Conservation (phyloP, 2,329 filamentous ascomycete genomes). For the Pestalotiopsis fici region DNA sequence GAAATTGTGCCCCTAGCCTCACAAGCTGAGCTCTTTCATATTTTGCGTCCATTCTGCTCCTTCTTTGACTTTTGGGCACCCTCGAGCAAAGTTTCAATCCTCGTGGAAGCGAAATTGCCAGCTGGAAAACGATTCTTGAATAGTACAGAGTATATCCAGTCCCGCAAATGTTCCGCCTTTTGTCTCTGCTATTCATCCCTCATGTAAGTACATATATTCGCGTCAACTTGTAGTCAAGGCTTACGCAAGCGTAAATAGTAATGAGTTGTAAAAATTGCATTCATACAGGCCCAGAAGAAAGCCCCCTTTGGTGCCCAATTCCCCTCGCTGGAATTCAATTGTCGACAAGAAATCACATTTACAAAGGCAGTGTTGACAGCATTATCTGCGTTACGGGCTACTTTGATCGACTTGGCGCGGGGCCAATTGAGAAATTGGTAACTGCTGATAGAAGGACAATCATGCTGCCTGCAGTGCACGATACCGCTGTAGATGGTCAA, state of each 20-base stretch:
- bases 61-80: slow-evolving; percentile 22
- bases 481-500: slow-evolving; percentile 41
- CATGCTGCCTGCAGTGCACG: slow-evolving; percentile 40
- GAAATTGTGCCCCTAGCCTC: too few species aligned
- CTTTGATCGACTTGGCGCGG: slow-evolving; percentile 11
- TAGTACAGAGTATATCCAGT: slow-evolving; percentile 45
- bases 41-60: neutral
- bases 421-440: slow-evolving; percentile 48
- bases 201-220: neutral
- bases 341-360: slow-evolving; percentile 11
- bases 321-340: slow-evolving; percentile 9
- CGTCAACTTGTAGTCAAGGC: slow-evolving; percentile 19
- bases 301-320: slow-evolving; percentile 11
- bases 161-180: slow-evolving; percentile 47
- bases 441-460: slow-evolving; percentile 42
- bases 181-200: slow-evolving; percentile 23
- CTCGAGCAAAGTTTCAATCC: slow-evolving; percentile 26
- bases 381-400: slow-evolving; percentile 33
- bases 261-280: slow-evolving; percentile 41
- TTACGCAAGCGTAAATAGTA: slow-evolving; percentile 44
- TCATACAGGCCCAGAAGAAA: slow-evolving; percentile 25
- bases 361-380: slow-evolving; percentile 35
- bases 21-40: too few species aligned
- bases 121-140: slow-evolving; percentile 40
- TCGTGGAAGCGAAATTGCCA: slow-evolving; percentile 33